phyloP scores from a whole-genome alignment of 129 eudicot species.

The Helichrysum umbraculigerum region DNA sequence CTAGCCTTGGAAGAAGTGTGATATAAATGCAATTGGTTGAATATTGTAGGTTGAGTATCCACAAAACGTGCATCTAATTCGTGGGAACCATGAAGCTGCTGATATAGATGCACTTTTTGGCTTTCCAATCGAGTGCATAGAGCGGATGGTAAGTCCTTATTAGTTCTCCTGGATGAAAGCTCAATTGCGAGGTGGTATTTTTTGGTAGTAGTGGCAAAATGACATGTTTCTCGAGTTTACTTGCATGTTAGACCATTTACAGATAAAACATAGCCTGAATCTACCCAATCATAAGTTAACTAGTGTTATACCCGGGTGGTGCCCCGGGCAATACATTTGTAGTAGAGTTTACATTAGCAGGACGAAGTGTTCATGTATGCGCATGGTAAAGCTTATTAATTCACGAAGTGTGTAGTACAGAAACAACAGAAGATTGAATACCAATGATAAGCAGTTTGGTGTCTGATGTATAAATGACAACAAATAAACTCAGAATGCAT shows the following conservation, averaged over 20 bases:
- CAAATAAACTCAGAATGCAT: no score
- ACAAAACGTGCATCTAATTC: constrained; percentile 82
- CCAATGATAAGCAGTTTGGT: no score
- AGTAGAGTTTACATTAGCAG: no score
- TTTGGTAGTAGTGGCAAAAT: constrained; percentile 9
- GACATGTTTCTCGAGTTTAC: background rate
- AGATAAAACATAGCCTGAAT: background rate
- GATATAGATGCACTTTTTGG: constrained; percentile 99
- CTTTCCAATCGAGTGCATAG: constrained; percentile 95
- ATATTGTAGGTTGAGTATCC: constrained; percentile 79
- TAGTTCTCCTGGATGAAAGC: background rate
- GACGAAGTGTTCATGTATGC: no score
- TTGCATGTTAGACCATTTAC: background rate
- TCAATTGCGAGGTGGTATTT: background rate
- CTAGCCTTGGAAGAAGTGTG: background rate
- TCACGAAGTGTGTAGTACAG: no score
- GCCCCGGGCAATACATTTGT: no score
- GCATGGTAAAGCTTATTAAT: no score
- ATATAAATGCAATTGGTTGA: constrained; percentile 17
- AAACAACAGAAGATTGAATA: no score
- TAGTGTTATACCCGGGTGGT: no score
- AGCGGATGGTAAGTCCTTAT: constrained; percentile 78
- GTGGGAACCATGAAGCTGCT: constrained; percentile 99
- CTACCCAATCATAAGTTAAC: background rate
- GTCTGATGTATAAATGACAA: no score